Conservation (phyloP, 2,329 filamentous ascomycete genomes). For the Coleophoma eucalyptorum region DNA sequence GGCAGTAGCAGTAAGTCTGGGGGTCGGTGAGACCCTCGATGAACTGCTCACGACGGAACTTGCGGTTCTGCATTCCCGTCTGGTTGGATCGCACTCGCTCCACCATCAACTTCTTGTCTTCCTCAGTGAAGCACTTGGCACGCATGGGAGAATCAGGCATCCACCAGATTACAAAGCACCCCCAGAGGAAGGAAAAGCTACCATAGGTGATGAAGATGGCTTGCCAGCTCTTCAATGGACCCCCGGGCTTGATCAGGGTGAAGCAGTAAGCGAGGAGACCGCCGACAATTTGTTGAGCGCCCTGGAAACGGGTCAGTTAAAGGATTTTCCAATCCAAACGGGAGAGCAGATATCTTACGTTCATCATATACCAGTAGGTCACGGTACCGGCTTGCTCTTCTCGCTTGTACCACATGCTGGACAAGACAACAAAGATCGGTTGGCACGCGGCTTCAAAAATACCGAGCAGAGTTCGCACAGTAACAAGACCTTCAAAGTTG, state of each 20-base stretch:
- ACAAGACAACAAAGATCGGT: conserved; percentile 64
- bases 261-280: conserved; percentile 62
- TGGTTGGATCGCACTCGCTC: conserved; percentile 53
- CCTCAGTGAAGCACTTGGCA: conserved; percentile 35
- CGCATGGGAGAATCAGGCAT: conserved; percentile 48
- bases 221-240: conserved; percentile 57
- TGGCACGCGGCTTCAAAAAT: conserved; percentile 66
- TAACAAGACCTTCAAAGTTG: conserved; percentile 57
- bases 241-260: conserved; percentile 39
- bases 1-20: conserved; percentile 61
- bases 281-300: conserved; percentile 58
- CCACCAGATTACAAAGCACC: conserved; percentile 37
- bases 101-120: conserved; percentile 41
- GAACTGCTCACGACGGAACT: conserved; percentile 46
- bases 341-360: conserved; percentile 68
- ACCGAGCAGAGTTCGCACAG: conserved; percentile 63
- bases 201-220: conserved; percentile 47
- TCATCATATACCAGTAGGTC: conserved; percentile 69
- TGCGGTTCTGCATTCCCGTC: conserved; percentile 49
- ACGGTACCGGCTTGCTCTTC: conserved; percentile 60
- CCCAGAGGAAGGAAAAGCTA: conserved; percentile 38
- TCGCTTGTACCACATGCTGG: conserved; percentile 70
- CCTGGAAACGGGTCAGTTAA: conserved; percentile 21
- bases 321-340: conserved; percentile 29
- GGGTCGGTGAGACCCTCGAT: conserved; percentile 55